A percentile compares a stretch with the other conserved stretches of the same genome.
These are phyloP conservation scores for Backusella liffmaniae DNA, from an alignment of 192 early-diverging fungal species.

Conservation along the genomic window DNA sequence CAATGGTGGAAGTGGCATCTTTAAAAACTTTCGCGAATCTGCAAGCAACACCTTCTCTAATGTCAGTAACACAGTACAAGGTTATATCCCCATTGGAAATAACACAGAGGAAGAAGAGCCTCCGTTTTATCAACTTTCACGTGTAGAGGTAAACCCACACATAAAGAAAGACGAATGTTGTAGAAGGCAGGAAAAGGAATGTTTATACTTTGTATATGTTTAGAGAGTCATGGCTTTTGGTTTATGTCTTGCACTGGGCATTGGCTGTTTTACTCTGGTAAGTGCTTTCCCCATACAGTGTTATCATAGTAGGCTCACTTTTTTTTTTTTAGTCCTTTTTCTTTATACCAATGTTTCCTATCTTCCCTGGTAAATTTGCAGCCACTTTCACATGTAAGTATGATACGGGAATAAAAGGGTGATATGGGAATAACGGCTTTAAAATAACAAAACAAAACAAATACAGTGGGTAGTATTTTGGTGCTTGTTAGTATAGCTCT, in stretches of 20 bases:
- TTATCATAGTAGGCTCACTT: not conserved
- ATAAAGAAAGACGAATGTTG: not conserved
- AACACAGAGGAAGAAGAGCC: conserved; percentile 35
- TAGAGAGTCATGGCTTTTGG: conserved; percentile 46
- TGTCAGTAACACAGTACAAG: conserved; percentile 38
- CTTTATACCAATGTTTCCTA: conserved; percentile 57
- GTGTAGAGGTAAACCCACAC: conserved; percentile 34
- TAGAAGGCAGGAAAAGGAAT: not conserved
- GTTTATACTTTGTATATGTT: not conserved
- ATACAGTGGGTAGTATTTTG: conserved; percentile 47
- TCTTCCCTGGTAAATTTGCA: conserved; percentile 76
- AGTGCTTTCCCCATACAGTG: not conserved
- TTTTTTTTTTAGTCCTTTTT: conserved; percentile 50
- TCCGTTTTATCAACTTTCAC: conserved; percentile 39
- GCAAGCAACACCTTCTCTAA: conserved; percentile 35
- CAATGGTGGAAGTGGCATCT: conserved; percentile 2
- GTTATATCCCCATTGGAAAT: conserved; percentile 37
- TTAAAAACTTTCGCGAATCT: conserved; percentile 17
- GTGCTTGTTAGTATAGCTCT: conserved; percentile 59
- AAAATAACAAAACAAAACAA: too few species aligned
- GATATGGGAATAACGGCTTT: too few species aligned
- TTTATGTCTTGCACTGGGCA: conserved; percentile 44
- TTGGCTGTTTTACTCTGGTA: conserved; percentile 44
- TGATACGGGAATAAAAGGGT: not conserved
- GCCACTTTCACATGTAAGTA: conserved; percentile 74